Evolutionary conservation across 345 rosid genomes (phyloP).

Genomic region (Pugionium dolabratum): DNA sequence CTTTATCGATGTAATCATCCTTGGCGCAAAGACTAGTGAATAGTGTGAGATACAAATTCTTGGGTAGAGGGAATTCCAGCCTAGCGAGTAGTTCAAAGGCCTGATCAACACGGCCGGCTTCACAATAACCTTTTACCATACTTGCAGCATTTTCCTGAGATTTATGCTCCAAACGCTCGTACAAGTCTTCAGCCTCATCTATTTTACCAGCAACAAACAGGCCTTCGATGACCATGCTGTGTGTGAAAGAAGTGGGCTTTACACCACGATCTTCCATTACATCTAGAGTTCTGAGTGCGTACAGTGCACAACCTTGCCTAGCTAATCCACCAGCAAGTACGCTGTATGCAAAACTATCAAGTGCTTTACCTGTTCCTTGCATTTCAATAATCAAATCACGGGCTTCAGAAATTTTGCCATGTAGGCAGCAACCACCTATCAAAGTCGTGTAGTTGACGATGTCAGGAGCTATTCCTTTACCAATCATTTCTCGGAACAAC

Average conservation of each 20-base stretch:
- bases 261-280: constrained; percentile 48
- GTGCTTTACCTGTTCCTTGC: constrained; percentile 48
- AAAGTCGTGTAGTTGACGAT: constrained; percentile 69
- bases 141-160: constrained; percentile 48
- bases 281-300: constrained; percentile 41
- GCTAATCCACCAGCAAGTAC: constrained; percentile 59
- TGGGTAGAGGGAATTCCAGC: constrained; percentile 40
- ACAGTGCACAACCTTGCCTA: constrained; percentile 49
- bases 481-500: constrained; percentile 62
- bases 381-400: constrained; percentile 55
- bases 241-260: constrained; percentile 49
- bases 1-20: constrained; percentile 48
- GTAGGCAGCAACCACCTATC: constrained; percentile 60
- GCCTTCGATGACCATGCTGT: constrained; percentile 65
- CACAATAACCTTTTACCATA: constrained; percentile 66
- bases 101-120: constrained; percentile 42
- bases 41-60: constrained; percentile 53
- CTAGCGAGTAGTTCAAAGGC: constrained; percentile 50
- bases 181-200: constrained; percentile 60
- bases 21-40: constrained; percentile 48
- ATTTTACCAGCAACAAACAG: constrained; percentile 65
- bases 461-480: constrained; percentile 52
- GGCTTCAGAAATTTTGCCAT: constrained; percentile 50
- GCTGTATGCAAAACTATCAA: constrained; percentile 56
- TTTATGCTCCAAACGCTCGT: constrained; percentile 42